Evolutionary conservation across 2,329 filamentous ascomycete species (phyloP), one percentile per base, ranked within the genome.

Genomic region (Ophiostoma ips): DNA sequence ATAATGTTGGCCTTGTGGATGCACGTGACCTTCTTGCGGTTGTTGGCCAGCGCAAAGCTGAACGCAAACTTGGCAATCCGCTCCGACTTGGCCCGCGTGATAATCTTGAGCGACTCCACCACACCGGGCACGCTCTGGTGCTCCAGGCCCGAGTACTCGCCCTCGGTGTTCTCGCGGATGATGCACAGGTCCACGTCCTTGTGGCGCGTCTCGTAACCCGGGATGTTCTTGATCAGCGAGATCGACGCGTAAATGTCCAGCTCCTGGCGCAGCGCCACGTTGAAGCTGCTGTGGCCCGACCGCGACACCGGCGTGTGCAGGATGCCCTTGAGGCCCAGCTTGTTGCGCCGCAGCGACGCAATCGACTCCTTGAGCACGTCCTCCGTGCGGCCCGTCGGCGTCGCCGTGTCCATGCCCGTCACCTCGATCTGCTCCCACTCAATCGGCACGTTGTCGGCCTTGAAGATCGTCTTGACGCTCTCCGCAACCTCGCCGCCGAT

Each of bases 1-100:
- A 98, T 98, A 75, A 98, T 98, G 79, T 98, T 98, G 72, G 92
- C 92, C 80, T 98, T 98, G 84, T 98, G 92, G 66, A 98, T 96
- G 75, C 90, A 95, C 59, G 92, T 96, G 52, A 98, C 87, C 84
- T 96, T 96, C 78, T 94, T 90, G 67, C 92, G 82, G 79, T 94
- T 90, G 79, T 98, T 98, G 70, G 92, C 92, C 52, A 96, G 83
- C 53, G 92, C 92, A 64, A 98, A 98, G 66, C 85, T 84, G 69
- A 96, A 96, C 58, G 92, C 92, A 66, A 98, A 98, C 73, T 95
- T 95, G 72, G 90, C 87, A 64, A 98, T 98, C 66, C 92, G 87
- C 81, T 98, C 92, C 50, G 88, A 95, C 79, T 98, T 96, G 70
- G 88, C 88, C 62, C 89, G 87, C 59, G 92, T 98, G 73, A 98